These are phyloP conservation scores for Auxenochlorella pyrenoidosa DNA, from an alignment of 139 green algal genomes.

Conservation along the genomic window DNA sequence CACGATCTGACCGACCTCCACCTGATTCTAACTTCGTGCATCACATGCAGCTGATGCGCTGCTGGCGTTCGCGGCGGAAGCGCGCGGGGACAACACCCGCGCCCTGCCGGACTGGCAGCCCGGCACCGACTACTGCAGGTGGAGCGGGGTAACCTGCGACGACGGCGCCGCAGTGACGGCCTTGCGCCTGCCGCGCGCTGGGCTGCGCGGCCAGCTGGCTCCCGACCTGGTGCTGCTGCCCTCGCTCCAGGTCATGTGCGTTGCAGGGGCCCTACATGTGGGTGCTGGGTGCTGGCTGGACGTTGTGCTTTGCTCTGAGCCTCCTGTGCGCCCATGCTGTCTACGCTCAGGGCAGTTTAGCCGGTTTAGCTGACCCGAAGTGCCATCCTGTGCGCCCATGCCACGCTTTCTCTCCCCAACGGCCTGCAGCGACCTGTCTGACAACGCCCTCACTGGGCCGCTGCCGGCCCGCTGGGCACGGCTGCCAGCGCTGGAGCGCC, in stretches of 20 bases:
- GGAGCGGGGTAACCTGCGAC: slow-evolving; percentile 26
- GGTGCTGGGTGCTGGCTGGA: no score
- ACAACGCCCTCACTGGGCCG: slow-evolving; percentile 46
- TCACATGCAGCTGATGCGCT: not conserved
- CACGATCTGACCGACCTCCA: no score
- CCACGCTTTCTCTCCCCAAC: no score
- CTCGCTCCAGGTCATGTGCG: slow-evolving; percentile 43
- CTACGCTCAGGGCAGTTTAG: no score
- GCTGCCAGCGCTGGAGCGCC: slow-evolving; percentile 23
- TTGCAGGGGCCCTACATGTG: no score
- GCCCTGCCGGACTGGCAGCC: slow-evolving; percentile 7
- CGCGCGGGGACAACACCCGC: not conserved
- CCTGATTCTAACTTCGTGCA: no score
- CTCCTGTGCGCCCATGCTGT: no score
- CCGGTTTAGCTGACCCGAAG: no score
- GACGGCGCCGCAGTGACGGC: not conserved
- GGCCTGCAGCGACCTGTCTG: slow-evolving; percentile 44
- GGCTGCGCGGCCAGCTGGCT: slow-evolving; percentile 12
- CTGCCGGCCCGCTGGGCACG: slow-evolving; percentile 8
- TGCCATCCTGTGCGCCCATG: no score
- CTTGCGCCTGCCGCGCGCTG: not conserved
- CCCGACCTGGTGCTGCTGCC: slow-evolving; percentile 29
- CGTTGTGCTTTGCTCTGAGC: no score
- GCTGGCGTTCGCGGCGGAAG: not conserved
- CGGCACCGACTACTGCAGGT: slow-evolving; percentile 26